Evolutionary conservation across 78 protist genomes (phyloP), one percentile per base, ranked within the genome.

Genomic region (Polysphondylium violaceum): DNA sequence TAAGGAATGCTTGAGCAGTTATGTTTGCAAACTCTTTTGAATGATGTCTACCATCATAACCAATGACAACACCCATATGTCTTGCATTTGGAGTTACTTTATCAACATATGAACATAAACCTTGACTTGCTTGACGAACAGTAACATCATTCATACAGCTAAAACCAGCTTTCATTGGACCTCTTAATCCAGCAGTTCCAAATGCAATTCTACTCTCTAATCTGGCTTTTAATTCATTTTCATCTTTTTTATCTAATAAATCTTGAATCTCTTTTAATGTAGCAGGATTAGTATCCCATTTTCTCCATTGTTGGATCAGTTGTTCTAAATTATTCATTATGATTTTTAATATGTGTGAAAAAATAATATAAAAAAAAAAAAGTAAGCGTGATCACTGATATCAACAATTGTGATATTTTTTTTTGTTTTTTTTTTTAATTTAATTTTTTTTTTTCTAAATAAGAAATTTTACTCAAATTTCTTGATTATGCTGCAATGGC

Each of bases 161-260:
- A 59, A 60, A 93, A 19, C 99, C 99, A 2, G 98, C 97, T 19
- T 86, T 95, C 98, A 98, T 97, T 8, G 87, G 88, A 0, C 96
- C 98, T 8, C 99, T 94, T 36, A 98, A 95, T 2, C 99, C 95
- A n/a, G 95, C 95, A 31, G 96, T 93, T 44, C 96, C 96, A 86
- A 93, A 93, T 12, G 87, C 73, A 43, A 93, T 93, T 59, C 95
- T 74, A 41, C 74, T 61, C 29, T 73, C 69, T 36, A 93, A 29
- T 71, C 93, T 73, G 6, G 23, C 1, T 27, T 11, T 65, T 25
- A 93, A 47, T 29, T 93, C 95, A 3, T 41, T 35, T 50, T 59
- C 61, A 75, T 91, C 47, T 0, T 88, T 50, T 36, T 14, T 16
- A 12, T 75, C 87, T 38, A 67, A 7, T 29, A 88, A 76, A 17